Conservation (phyloP, 176 grass and related monocot genomes). For the Areca catechu region DNA sequence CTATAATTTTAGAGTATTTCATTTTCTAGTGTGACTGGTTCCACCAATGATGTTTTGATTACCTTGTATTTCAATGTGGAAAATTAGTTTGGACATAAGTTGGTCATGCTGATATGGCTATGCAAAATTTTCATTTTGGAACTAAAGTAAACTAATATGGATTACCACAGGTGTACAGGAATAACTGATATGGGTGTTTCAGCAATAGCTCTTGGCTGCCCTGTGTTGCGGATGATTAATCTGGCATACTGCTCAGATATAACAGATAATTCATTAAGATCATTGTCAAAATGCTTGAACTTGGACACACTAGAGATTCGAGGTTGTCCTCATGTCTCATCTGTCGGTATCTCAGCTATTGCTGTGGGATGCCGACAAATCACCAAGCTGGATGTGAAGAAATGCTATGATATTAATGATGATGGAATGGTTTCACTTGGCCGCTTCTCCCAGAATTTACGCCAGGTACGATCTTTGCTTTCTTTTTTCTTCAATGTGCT, state of each 20-base stretch:
- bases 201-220: conserved; percentile 49
- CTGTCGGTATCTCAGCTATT: conserved; percentile 41
- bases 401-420: conserved; percentile 66
- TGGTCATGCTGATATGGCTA: too few relatives aligned
- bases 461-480: conserved; percentile 30
- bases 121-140: not conserved
- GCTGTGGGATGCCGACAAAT: conserved; percentile 49
- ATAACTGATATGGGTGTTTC: conserved; percentile 60
- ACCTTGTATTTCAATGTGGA: too few relatives aligned
- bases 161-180: conserved; percentile 37
- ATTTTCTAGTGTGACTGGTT: not conserved
- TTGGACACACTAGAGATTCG: conserved; percentile 67
- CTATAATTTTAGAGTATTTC: not conserved
- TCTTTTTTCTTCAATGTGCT: not conserved
- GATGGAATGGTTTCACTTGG: conserved; percentile 60
- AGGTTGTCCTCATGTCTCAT: conserved; percentile 47
- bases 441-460: conserved; percentile 47
- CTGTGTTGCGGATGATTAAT: conserved; percentile 52
- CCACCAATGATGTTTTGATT: too few relatives aligned
- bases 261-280: conserved; percentile 46
- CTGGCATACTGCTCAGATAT: conserved; percentile 71
- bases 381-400: conserved; percentile 71
- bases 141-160: conserved; percentile 15
- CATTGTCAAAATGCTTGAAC: conserved; percentile 52
- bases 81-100: too few relatives aligned